These are phyloP conservation scores for Penicillium sclerotiorum DNA, from an alignment of 2,329 filamentous ascomycete genomes.

Conservation along the genomic window DNA sequence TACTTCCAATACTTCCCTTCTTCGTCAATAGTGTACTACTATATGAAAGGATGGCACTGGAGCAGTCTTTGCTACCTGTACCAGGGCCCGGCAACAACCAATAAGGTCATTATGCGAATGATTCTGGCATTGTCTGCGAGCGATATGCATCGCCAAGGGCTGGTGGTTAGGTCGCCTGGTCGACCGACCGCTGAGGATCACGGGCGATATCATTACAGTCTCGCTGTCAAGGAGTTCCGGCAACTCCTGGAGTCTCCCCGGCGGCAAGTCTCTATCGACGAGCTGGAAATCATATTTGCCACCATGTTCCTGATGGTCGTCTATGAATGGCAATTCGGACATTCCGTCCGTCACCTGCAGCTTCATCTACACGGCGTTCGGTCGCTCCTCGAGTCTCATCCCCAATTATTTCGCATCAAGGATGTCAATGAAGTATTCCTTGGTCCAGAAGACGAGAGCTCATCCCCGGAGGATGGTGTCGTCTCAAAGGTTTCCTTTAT, in stretches of 20 bases:
- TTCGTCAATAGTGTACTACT: conserved; percentile 37
- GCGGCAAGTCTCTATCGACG: conserved; percentile 28
- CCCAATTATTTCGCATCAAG: conserved; percentile 34
- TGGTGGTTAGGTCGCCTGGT: conserved; percentile 29
- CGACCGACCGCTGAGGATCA: conserved; percentile 34
- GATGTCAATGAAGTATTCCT: conserved; percentile 33
- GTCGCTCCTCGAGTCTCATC: conserved; percentile 38
- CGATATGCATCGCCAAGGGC: conserved; percentile 39
- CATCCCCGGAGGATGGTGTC: conserved; percentile 11
- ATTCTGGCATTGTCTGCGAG: conserved; percentile 41
- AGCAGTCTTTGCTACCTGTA: conserved; percentile 42
- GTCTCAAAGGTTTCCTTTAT: conserved; percentile 35
- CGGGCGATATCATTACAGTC: conserved; percentile 38
- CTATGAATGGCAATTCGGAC: conserved; percentile 41
- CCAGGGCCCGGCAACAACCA: conserved; percentile 36
- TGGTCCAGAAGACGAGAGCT: conserved; percentile 17
- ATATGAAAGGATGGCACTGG: conserved; percentile 44
- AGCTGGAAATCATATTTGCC: conserved; percentile 38
- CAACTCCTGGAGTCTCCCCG: conserved; percentile 35
- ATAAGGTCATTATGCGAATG: conserved; percentile 44
- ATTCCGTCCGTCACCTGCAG: conserved; percentile 37
- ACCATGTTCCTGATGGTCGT: conserved; percentile 42
- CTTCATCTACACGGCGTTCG: conserved; percentile 41
- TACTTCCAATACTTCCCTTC: conserved; percentile 40
- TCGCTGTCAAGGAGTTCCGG: conserved; percentile 41